Base-by-base conservation (phyloP, 306 rosid genomes). In the Cyclanthera cordifolia region DNA sequence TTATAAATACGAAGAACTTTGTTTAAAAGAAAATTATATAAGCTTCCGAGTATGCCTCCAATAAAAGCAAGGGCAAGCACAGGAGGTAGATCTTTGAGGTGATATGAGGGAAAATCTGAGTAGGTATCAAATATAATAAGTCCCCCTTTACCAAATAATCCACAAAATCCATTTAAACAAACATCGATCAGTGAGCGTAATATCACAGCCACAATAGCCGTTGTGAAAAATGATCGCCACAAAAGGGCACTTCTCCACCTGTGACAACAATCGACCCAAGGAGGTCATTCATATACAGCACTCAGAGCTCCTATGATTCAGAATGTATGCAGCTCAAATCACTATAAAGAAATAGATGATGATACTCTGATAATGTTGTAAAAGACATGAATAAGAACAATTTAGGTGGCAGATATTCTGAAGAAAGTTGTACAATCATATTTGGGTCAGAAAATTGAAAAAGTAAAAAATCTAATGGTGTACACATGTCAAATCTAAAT, bases 241-340 rank as follows among this genome's bases (percentile, higher is more conserved):
- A 93, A 78, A 86, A 93, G 95, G 64, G 95, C 86, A 75, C 91
- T 79, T 83, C 95, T 85, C 99, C 96, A 93, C 96, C 99, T 93
- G 75, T 70, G 81, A 67, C 79, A 79, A 60, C 7, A 23, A 14
- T 65, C 53, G 16, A 45, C 3, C 17, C 3, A 1, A 21, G 27
- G 30, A 61, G 53, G 70, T 43, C 70, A 23, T 23, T 43, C n/a
- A 11, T 45, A 20, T 51, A 64, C 34, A 43, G 53, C 14, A 64
- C 12, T 63, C 11, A 19, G 28, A 20, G 32, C 69, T 11, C 27
- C 32, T 65, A 45, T 10, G 14, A 65, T 65, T 43, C n/a, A 14
- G 37, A 41, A 65, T 20, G 68, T 0, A 46, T 24, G 10, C 69
- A 63, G 32, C 20, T 63, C 27, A 41, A 65, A 65, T 45, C 34